These are phyloP conservation scores for Fraxinus angustifolia DNA, from an alignment of 305 asterid genomes.

Conservation along the genomic window DNA sequence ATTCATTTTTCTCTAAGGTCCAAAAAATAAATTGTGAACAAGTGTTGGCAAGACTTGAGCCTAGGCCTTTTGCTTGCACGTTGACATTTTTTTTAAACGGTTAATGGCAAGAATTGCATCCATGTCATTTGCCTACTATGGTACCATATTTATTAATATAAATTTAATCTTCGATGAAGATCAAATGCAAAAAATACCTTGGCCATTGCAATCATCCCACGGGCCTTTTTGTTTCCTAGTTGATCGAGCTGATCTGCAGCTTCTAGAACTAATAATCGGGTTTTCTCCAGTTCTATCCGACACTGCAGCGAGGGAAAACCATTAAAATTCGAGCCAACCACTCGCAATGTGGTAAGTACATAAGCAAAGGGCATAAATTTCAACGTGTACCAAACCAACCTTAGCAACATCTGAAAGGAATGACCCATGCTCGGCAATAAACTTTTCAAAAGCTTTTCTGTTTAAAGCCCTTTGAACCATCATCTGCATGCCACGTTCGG, in stretches of 20 bases:
- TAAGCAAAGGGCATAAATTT: background rate
- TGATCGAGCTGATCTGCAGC: constrained; percentile 95
- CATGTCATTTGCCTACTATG: background rate
- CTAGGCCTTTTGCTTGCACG: background rate
- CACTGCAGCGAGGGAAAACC: constrained; percentile 42
- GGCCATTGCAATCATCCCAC: constrained; percentile 91
- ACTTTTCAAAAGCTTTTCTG: constrained; percentile 69
- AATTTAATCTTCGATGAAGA: background rate
- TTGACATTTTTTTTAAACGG: background rate
- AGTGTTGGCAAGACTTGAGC: background rate
- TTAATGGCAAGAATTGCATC: background rate
- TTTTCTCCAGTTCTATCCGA: constrained; percentile 82
- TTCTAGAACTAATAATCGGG: constrained; percentile 83
- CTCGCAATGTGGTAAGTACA: background rate
- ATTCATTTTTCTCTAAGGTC: background rate
- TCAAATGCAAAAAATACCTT: constrained; percentile 45
- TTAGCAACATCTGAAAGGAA: constrained; percentile 85
- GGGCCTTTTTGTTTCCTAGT: constrained; percentile 74
- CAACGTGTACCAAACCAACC: constrained; percentile 33
- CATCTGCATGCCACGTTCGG: constrained; percentile 91
- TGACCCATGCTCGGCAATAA: constrained; percentile 86
- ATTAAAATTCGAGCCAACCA: background rate
- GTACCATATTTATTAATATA: background rate
- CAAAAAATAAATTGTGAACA: background rate
- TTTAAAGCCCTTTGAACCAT: constrained; percentile 78